These are phyloP conservation scores for Gaertneriomyces semiglobifer DNA, from an alignment of 192 early-diverging fungal species.

Conservation along the genomic window DNA sequence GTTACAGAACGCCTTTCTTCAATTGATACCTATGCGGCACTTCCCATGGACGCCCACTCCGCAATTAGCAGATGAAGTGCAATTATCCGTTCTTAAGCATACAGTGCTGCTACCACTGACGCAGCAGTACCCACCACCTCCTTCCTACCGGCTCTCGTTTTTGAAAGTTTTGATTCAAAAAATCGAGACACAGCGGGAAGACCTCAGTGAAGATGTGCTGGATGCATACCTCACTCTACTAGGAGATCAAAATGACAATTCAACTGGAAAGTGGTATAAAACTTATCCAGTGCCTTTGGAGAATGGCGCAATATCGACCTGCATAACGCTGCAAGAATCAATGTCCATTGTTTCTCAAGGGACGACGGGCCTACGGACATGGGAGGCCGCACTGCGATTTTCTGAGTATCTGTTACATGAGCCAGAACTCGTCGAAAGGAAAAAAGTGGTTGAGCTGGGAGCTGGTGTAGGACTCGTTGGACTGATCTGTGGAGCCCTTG, in stretches of 20 bases:
- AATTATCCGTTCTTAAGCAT: slow-evolving; percentile 3
- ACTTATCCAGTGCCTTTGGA: background rate
- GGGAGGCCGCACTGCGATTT: slow-evolving; percentile 59
- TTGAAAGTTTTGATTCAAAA: slow-evolving; percentile 15
- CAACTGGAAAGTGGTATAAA: background rate
- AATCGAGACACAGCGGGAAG: slow-evolving; percentile 1
- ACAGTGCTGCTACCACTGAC: slow-evolving; percentile 11
- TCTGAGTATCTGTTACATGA: slow-evolving; percentile 47
- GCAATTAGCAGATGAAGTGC: background rate
- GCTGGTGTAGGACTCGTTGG: slow-evolving; percentile 38
- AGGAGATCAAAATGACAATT: background rate
- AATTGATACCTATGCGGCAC: slow-evolving; percentile 1
- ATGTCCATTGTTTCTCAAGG: slow-evolving; percentile 53
- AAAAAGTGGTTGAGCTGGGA: slow-evolving; percentile 41
- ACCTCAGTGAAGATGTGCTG: slow-evolving; percentile 13
- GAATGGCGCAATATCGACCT: background rate
- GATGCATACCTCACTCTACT: slow-evolving; percentile 11
- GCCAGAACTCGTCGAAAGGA: slow-evolving; percentile 3
- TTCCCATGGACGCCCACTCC: background rate
- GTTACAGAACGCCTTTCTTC: background rate
- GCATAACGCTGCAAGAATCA: slow-evolving; percentile 50
- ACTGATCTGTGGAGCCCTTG: slow-evolving; percentile 20
- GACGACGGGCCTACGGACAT: slow-evolving; percentile 60
- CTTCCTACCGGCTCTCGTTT: slow-evolving; percentile 14
- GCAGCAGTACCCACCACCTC: slow-evolving; percentile 7